Percentiles rank a stretch among this genome's conserved stretches.
Conservation (phyloP, 2,329 filamentous ascomycete species). For the Diplodia sapinea region DNA sequence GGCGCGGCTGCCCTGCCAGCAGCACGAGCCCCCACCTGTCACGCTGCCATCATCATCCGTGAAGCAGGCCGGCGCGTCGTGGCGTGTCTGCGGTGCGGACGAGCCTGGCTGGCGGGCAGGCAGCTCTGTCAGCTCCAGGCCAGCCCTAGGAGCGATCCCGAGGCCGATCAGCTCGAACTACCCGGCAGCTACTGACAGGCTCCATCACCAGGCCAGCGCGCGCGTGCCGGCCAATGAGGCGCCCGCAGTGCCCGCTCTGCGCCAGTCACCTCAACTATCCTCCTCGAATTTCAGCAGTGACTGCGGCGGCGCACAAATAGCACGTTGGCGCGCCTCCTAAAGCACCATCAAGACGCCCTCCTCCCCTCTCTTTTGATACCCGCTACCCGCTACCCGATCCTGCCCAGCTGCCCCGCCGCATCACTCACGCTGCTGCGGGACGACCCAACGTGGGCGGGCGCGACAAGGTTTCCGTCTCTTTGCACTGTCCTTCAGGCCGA, state of each 20-base stretch:
- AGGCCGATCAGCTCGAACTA: conserved; percentile 33
- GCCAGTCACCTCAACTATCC: conserved; percentile 28
- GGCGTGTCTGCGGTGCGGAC: conserved; percentile 15
- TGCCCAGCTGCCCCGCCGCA: conserved; percentile 12
- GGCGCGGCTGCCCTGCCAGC: conserved; percentile 1
- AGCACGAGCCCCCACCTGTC: conserved; percentile 13
- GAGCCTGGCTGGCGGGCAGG: conserved; percentile 1
- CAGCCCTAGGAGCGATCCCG: conserved; percentile 40
- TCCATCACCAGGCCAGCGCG: conserved; percentile 16
- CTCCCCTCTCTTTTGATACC: conserved; percentile 27
- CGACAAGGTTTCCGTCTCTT: conserved; percentile 30
- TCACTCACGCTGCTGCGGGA: conserved; percentile 17
- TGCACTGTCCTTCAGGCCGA: conserved; percentile 30
- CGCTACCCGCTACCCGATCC: conserved; percentile 7
- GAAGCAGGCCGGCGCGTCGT: conserved; percentile 28
- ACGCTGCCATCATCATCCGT: conserved; percentile 7
- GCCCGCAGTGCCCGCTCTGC: conserved; percentile 16
- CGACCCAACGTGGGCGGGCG: conserved; percentile 30
- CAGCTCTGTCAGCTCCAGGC: conserved; percentile 36
- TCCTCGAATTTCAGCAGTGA: conserved; percentile 30
- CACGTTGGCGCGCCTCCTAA: conserved; percentile 19
- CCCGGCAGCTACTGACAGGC: conserved; percentile 27
- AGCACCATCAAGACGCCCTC: conserved; percentile 20
- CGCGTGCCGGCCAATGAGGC: conserved; percentile 28
- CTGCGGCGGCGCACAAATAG: conserved; percentile 23